Conservation (phyloP, 202 grass and related monocot genomes). For the Panicum virgatum region DNA sequence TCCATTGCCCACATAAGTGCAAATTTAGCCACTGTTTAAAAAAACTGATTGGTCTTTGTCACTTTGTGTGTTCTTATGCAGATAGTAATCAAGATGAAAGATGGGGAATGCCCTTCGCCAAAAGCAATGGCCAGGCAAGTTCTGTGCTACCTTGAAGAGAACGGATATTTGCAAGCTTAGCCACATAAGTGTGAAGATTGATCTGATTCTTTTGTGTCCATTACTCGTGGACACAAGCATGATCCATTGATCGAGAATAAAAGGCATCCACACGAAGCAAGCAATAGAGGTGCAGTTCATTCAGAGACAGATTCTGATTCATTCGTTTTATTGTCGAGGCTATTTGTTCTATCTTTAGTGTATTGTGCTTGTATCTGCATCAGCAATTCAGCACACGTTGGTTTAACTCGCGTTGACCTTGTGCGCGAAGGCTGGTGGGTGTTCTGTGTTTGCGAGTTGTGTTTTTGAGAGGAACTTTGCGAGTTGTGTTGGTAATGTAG, state of each 20-base stretch:
- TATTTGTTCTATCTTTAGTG: constrained; percentile 22
- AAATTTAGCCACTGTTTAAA: constrained; percentile 14
- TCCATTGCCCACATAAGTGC: no score
- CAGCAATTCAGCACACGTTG: no score
- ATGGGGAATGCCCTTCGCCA: constrained; percentile 72
- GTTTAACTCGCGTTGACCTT: no score
- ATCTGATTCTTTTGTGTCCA: constrained; percentile 45
- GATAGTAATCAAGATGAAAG: constrained; percentile 71
- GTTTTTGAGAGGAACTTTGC: background rate
- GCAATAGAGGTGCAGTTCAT: constrained; percentile 15
- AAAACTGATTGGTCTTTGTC: constrained; percentile 10
- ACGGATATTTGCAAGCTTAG: constrained; percentile 72
- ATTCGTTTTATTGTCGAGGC: background rate
- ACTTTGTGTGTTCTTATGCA: constrained; percentile 47
- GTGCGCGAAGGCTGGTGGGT: no score
- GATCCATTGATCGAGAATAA: constrained; percentile 47
- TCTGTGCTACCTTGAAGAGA: constrained; percentile 67
- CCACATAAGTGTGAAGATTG: constrained; percentile 13
- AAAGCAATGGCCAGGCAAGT: constrained; percentile 82
- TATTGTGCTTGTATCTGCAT: background rate
- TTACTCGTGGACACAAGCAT: constrained; percentile 47
- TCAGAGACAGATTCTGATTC: background rate
- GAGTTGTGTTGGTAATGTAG: background rate
- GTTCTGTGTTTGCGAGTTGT: background rate
- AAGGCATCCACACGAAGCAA: background rate